Evolutionary conservation across 371 early-diverging fungal species (phyloP).

Genomic region (Apophysomyces variabilis): DNA sequence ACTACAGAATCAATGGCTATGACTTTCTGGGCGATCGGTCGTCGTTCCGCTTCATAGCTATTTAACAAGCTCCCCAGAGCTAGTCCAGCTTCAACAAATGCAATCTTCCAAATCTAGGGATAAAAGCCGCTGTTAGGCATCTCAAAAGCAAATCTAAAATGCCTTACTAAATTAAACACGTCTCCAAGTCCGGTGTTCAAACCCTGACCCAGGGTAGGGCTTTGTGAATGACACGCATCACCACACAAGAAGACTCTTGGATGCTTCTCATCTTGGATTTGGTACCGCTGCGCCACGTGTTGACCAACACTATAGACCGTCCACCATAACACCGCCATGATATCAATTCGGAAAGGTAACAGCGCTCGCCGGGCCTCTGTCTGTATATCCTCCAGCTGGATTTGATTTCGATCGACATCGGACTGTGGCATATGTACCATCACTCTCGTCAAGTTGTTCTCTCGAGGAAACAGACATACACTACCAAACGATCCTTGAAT

Average conservation of each 20-base stretch:
- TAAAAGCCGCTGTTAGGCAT: background rate
- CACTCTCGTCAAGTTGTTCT: conserved; percentile 49
- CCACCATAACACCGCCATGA: conserved; percentile 51
- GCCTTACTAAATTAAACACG: conserved; percentile 43
- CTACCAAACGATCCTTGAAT: conserved; percentile 7
- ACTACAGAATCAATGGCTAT: conserved; percentile 11
- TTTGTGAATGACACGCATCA: conserved; percentile 53
- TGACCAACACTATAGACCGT: conserved; percentile 52
- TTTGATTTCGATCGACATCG: conserved; percentile 46
- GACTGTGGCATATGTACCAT: conserved; percentile 48
- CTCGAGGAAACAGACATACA: conserved; percentile 40
- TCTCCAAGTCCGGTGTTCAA: conserved; percentile 55
- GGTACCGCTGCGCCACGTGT: conserved; percentile 28
- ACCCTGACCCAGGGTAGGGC: conserved; percentile 51
- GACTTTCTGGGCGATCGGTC: conserved; percentile 7
- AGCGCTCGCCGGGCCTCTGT: conserved; percentile 50
- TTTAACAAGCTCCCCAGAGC: background rate
- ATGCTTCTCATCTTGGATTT: conserved; percentile 31
- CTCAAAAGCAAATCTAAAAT: background rate
- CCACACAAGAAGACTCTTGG: conserved; percentile 46
- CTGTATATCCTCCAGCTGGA: conserved; percentile 54
- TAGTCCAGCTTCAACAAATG: conserved; percentile 3
- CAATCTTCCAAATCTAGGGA: conserved; percentile 11
- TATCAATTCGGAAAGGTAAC: conserved; percentile 47
- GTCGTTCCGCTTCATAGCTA: conserved; percentile 5